Percentiles rank a stretch among this genome's conserved stretches.
These are phyloP conservation scores for Ajuga reptans DNA, from an alignment of 305 asterid species.

Conservation along the genomic window DNA sequence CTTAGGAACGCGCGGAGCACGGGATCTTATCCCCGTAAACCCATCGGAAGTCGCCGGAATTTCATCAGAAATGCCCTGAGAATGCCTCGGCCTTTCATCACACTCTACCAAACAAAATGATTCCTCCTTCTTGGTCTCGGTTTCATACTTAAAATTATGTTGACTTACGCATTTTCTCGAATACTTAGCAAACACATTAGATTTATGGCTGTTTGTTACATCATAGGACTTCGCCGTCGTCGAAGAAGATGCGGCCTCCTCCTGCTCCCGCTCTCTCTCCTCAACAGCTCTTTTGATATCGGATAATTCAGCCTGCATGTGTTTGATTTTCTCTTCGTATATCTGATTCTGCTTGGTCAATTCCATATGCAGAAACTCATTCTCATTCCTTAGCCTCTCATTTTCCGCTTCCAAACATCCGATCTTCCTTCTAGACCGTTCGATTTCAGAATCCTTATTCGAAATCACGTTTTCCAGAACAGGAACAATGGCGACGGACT, in stretches of 20 bases:
- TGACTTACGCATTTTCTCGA: constrained; percentile 41
- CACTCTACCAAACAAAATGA: constrained; percentile 23
- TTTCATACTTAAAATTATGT: constrained; percentile 21
- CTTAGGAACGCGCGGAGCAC: constrained; percentile 71
- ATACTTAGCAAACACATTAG: constrained; percentile 19
- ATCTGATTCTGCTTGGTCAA: constrained; percentile 48
- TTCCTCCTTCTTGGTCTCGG: constrained; percentile 36
- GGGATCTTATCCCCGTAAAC: constrained; percentile 41
- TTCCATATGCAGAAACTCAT: constrained; percentile 64
- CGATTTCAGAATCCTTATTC: constrained; percentile 52
- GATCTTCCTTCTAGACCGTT: constrained; percentile 41
- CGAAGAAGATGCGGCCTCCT: constrained; percentile 38
- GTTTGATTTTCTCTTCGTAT: constrained; percentile 48
- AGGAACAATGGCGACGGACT: constrained; percentile 71
- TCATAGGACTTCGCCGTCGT: constrained; percentile 29
- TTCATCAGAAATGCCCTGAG: constrained; percentile 44
- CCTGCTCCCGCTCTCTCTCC: constrained; percentile 34
- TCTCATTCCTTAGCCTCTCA: constrained; percentile 61
- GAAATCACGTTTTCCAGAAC: constrained; percentile 58
- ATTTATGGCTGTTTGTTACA: constrained; percentile 21
- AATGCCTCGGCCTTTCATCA: constrained; percentile 34
- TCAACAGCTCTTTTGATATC: constrained; percentile 45
- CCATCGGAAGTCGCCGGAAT: constrained; percentile 38
- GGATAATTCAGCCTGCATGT: constrained; percentile 52
- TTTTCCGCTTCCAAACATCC: constrained; percentile 78